Evolutionary conservation across 345 rosid species (phyloP).

Genomic region (Geranium rotundifolium): DNA sequence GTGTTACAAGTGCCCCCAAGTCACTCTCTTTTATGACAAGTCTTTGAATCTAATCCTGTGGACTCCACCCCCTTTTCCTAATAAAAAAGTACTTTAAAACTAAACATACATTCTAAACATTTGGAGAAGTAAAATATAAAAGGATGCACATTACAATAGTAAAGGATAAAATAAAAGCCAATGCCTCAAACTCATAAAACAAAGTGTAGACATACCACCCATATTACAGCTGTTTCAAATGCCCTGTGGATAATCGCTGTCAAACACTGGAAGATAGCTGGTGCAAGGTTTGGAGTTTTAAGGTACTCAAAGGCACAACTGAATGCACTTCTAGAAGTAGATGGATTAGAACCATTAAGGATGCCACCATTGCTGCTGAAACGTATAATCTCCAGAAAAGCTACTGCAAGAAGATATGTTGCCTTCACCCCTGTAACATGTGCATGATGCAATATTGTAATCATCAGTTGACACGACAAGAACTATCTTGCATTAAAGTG

Average conservation of each 20-base stretch:
- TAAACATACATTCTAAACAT: too few species aligned
- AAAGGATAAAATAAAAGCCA: too few species aligned
- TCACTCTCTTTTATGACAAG: too few species aligned
- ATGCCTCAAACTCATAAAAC: not conserved
- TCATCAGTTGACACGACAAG: not conserved
- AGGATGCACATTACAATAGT: too few species aligned
- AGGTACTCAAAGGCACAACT: constrained; percentile 92
- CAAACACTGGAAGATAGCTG: constrained; percentile 88
- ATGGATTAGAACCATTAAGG: constrained; percentile 63
- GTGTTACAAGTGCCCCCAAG: too few species aligned
- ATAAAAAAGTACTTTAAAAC: too few species aligned
- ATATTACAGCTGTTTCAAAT: constrained; percentile 77
- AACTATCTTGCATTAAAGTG: not conserved
- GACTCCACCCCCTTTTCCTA: too few species aligned
- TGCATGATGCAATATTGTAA: constrained; percentile 8
- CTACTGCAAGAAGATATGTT: constrained; percentile 97
- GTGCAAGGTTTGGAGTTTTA: constrained; percentile 84
- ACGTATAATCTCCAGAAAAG: constrained; percentile 88
- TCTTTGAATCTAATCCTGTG: too few species aligned
- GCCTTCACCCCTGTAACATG: constrained; percentile 82
- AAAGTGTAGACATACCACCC: constrained; percentile 64
- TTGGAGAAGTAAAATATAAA: too few species aligned
- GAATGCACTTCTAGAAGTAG: constrained; percentile 90
- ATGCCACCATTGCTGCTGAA: constrained; percentile 98
- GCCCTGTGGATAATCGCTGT: constrained; percentile 85